A percentile compares a stretch with the other conserved stretches of the same genome.
Evolutionary conservation across 78 protist genomes (phyloP).

Genomic region (Guillardia theta): DNA sequence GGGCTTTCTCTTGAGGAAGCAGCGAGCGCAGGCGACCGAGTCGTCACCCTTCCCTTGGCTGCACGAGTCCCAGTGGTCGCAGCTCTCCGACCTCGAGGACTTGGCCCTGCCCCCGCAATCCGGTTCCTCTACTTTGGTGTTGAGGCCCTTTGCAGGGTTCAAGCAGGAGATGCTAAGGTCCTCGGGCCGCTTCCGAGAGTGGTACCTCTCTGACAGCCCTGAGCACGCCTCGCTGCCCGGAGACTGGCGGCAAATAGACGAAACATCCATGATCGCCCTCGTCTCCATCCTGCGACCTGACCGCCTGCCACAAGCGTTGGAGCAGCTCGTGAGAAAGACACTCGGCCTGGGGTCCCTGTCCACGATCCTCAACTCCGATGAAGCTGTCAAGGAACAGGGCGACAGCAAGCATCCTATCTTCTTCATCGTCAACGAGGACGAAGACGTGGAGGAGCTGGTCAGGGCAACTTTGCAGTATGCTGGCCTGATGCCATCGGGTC

Average conservation of each 20-base stretch:
- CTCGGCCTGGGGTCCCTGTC: conserved; percentile 59
- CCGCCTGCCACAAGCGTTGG: conserved; percentile 67
- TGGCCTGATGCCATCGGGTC: too few species aligned
- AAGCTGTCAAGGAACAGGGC: conserved; percentile 56
- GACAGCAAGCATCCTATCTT: conserved; percentile 68
- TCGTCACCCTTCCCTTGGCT: too few species aligned
- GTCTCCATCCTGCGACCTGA: conserved; percentile 86
- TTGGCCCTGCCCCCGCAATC: too few species aligned
- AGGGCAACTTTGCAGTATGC: too few species aligned
- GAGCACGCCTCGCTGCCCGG: conserved; percentile 77
- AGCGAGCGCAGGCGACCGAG: too few species aligned
- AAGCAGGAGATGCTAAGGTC: conserved; percentile 68
- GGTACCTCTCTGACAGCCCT: conserved; percentile 70
- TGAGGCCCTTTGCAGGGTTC: conserved; percentile 60
- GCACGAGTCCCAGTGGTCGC: too few species aligned
- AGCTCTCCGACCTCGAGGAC: too few species aligned
- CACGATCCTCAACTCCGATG: not conserved
- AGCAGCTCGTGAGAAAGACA: conserved; percentile 41
- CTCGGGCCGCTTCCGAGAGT: conserved; percentile 77
- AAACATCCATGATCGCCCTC: conserved; percentile 57
- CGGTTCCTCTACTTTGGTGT: too few species aligned
- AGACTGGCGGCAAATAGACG: conserved; percentile 72
- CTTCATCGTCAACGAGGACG: conserved; percentile 90
- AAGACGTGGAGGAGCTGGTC: conserved; percentile 77
- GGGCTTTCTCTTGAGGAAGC: too few species aligned